Conservation (phyloP, 1,284 basidiomycete species). For the Meira miltonrushii region DNA sequence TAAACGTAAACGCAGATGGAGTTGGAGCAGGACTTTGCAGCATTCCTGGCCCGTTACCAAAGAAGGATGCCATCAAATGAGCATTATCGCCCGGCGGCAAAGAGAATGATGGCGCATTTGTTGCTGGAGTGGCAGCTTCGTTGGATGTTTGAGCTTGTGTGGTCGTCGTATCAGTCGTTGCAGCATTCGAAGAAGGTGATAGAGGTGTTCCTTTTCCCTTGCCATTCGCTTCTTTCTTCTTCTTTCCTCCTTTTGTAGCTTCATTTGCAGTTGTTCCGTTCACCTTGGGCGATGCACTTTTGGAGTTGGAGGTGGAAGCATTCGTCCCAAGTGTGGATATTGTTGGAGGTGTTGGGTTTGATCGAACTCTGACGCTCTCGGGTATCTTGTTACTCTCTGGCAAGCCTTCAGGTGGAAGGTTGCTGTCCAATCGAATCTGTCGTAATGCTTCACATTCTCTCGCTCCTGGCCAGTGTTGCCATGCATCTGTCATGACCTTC, state of each 20-base stretch:
- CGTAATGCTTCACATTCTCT: conserved; percentile 35
- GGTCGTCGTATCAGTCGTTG: too few species aligned
- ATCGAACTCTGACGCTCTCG: neutral
- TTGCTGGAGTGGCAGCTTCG: too few species aligned
- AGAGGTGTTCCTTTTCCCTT: neutral
- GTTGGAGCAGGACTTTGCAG: too few species aligned
- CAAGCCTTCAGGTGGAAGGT: conserved; percentile 40
- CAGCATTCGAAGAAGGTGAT: too few species aligned
- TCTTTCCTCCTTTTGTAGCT: neutral
- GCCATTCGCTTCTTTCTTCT: neutral
- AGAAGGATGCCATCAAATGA: too few species aligned
- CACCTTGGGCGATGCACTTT: neutral
- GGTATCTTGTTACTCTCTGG: conserved; percentile 22
- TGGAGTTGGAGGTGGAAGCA: neutral
- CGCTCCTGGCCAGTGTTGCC: conserved; percentile 43
- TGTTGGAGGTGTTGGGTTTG: neutral
- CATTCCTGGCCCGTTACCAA: too few species aligned
- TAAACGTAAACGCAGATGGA: too few species aligned
- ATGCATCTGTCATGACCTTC: conserved; percentile 38
- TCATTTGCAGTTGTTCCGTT: neutral
- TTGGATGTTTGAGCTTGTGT: too few species aligned
- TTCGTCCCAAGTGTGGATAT: neutral
- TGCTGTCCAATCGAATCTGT: conserved; percentile 34
- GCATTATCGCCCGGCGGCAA: too few species aligned
- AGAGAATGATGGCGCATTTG: too few species aligned